A percentile compares a stretch with the other conserved stretches of the same genome.
Evolutionary conservation across 257 asterid genomes (phyloP).

Genomic region (Nicotiana paniculata): DNA sequence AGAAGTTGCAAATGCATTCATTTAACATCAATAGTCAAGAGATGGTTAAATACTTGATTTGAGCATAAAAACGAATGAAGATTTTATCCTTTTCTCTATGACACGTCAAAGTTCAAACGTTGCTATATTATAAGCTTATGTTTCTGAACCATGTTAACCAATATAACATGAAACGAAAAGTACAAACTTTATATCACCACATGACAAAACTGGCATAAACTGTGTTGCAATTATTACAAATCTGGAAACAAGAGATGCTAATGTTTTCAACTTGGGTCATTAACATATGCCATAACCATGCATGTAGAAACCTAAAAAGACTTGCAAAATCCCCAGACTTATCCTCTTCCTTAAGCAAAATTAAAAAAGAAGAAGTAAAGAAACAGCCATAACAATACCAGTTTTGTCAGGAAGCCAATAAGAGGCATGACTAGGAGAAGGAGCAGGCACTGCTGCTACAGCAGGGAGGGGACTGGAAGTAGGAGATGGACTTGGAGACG

Average conservation of each 20-base stretch:
- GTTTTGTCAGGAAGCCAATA: constrained; percentile 6
- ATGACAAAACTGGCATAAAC: constrained; percentile 29
- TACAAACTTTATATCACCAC: not conserved
- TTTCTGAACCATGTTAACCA: not conserved
- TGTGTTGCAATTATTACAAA: constrained; percentile 23
- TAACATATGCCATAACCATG: constrained; percentile 17
- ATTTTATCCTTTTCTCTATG: not conserved
- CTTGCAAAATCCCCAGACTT: not conserved
- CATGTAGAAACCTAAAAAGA: not conserved
- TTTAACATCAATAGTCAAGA: too few relatives aligned
- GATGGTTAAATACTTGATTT: not conserved
- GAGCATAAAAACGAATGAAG: not conserved
- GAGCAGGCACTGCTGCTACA: constrained; percentile 33
- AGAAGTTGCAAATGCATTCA: not conserved
- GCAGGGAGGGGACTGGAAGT: constrained; percentile 27
- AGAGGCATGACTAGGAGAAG: constrained; percentile 42
- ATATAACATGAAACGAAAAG: not conserved
- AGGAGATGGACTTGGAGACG: constrained; percentile 38
- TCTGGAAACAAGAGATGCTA: not conserved
- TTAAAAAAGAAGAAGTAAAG: constrained; percentile 12
- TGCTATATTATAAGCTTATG: not conserved
- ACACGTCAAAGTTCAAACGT: not conserved
- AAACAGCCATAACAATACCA: constrained; percentile 12
- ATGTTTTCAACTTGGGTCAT: constrained; percentile 12
- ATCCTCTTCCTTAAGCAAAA: not conserved